A percentile compares a stretch with the other conserved stretches of the same genome.
Evolutionary conservation across 2,329 filamentous ascomycete species (phyloP).

Genomic region (Ceratocystis diversiconidia): DNA sequence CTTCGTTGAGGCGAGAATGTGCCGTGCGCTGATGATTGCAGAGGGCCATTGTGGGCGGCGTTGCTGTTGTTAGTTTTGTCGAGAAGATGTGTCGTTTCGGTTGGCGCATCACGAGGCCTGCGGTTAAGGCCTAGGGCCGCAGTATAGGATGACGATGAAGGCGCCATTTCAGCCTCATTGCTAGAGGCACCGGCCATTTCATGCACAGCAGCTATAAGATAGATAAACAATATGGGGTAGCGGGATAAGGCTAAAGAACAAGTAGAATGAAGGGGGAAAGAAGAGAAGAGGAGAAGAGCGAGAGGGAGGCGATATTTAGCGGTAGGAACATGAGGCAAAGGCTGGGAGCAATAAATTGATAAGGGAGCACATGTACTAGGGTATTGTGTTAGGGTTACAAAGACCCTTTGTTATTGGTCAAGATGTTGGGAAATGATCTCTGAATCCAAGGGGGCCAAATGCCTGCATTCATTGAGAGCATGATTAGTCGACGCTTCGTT

Average conservation of each 20-base stretch:
- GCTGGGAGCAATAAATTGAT: no score
- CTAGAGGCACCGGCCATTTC: background rate
- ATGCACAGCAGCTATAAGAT: background rate
- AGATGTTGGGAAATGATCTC: no score
- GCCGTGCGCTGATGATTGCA: background rate
- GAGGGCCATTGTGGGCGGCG: background rate
- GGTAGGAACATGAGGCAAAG: no score
- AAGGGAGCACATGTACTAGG: no score
- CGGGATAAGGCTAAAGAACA: background rate
- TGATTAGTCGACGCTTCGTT: no score
- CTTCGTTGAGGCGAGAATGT: constrained; percentile 2
- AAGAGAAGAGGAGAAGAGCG: no score
- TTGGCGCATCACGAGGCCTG: background rate
- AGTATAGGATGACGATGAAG: background rate
- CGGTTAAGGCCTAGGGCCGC: background rate
- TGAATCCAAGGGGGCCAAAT: no score
- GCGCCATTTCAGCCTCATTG: background rate
- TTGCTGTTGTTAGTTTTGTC: background rate
- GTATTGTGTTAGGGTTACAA: no score
- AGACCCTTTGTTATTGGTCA: no score
- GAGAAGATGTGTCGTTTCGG: constrained; percentile 11
- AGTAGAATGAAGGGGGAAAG: background rate
- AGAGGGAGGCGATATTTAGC: no score
- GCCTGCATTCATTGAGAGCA: no score
- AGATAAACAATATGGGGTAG: background rate